These are phyloP conservation scores for Petrea volubilis DNA, from an alignment of 257 asterid species.

Conservation along the genomic window DNA sequence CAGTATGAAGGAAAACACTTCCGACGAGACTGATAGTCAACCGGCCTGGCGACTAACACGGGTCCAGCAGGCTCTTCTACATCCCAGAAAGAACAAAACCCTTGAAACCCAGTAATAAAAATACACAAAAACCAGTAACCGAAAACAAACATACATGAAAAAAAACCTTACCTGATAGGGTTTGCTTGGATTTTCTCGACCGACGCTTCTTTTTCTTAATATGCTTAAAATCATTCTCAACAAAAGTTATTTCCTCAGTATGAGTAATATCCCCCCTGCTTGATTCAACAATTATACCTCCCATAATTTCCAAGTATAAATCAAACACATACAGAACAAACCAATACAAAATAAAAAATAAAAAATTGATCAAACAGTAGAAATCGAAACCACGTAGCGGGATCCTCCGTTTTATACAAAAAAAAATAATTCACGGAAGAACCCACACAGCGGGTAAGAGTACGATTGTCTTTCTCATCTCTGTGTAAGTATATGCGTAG, in stretches of 20 bases:
- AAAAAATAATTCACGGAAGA: slow-evolving; percentile 38
- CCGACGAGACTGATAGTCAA: slow-evolving; percentile 23
- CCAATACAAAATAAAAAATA: background rate
- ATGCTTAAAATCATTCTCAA: slow-evolving; percentile 29
- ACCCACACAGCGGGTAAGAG: slow-evolving; percentile 27
- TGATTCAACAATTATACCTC: slow-evolving; percentile 32
- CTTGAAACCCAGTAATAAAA: background rate
- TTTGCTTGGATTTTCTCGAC: slow-evolving; percentile 34
- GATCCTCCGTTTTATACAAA: slow-evolving; percentile 36
- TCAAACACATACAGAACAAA: background rate
- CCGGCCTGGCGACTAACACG: slow-evolving; percentile 22
- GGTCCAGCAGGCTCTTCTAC: slow-evolving; percentile 24
- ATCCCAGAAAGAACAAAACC: background rate
- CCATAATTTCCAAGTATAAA: slow-evolving; percentile 29
- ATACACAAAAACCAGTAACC: background rate
- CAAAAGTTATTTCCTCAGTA: slow-evolving; percentile 21
- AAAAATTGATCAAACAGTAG: background rate
- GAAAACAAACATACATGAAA: too few relatives aligned
- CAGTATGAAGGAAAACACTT: slow-evolving; percentile 42
- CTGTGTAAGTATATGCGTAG: too few relatives aligned
- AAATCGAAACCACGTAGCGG: background rate
- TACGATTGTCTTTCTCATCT: too few relatives aligned
- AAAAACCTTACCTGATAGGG: slow-evolving; percentile 31
- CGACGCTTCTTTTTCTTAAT: slow-evolving; percentile 43
- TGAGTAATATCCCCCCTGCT: slow-evolving; percentile 25